Conservation (phyloP, 2,329 filamentous ascomycete genomes). For the Sporothrix euskadiensis region DNA sequence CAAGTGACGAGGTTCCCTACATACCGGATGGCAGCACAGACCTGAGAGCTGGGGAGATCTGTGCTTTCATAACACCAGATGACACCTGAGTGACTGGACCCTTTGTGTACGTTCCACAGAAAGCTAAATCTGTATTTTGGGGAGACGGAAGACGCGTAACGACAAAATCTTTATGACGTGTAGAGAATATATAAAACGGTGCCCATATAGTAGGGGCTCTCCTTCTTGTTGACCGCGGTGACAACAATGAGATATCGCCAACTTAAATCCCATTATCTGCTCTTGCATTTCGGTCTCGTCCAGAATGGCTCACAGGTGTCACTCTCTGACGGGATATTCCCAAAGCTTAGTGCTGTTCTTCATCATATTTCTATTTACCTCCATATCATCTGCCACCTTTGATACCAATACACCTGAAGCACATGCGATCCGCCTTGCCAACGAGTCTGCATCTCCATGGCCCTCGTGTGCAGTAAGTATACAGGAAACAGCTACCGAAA, state of each 20-base stretch:
- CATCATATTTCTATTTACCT: neutral
- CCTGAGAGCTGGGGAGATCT: neutral
- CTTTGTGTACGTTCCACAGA: neutral
- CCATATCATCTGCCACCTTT: neutral
- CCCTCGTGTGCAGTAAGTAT: conserved; percentile 15
- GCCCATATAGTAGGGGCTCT: neutral
- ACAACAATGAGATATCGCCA: neutral
- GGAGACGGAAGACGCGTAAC: neutral
- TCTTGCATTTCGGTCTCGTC: neutral
- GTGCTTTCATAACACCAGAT: neutral
- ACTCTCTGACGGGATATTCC: neutral
- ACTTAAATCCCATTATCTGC: no score
- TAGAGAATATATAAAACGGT: neutral
- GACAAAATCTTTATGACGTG: neutral
- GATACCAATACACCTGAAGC: neutral
- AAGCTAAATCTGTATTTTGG: neutral
- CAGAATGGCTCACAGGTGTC: neutral
- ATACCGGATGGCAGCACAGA: neutral
- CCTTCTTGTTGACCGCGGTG: neutral
- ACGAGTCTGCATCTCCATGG: neutral
- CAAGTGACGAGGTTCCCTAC: neutral
- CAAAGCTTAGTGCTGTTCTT: neutral
- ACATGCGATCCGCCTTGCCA: neutral
- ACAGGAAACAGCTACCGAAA: neutral
- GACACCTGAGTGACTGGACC: neutral